Base-by-base conservation (phyloP, 345 rosid genomes). In the Syzygium aromaticum region DNA sequence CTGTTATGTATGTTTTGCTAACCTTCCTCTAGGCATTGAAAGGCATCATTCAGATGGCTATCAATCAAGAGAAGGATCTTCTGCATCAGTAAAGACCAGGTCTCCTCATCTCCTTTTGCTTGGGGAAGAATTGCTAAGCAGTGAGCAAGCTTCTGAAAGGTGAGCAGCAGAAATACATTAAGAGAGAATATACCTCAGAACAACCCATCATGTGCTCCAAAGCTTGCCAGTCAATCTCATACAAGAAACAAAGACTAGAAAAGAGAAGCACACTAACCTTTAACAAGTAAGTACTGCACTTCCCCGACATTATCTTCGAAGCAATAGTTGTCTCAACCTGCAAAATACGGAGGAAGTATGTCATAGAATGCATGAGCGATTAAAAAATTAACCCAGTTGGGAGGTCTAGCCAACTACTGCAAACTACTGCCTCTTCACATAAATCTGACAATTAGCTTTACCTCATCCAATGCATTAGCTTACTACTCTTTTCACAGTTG, bases 11-110 rank as follows among this genome's bases (percentile, higher is more conserved):
- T 46, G 46, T 52, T 87, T 87, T 49, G 88, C 64, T 49, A 89
- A 95, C 98, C 98, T 92, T 95, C 96, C 94, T 98, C 99, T 73
- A 98, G 89, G 88, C 95, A 98, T 88, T 93, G 92, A 90, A 98
- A 95, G 88, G 93, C 89, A 85, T 92, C 95, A 89, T 91, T 93
- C 77, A 98, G 92, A 90, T 91, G 90, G 53, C 87, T 91, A 64
- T 96, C 94, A 82, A 95, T 89, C 73, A 91, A 89, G 83, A 95
- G 89, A 89, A 96, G 88, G 88, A 95, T 90, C 93, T 92, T 95
- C 86, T 92, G 95, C 94, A 96, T 91, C 93, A 94, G 89, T 90
- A 93, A 86, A 85, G 90, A 90, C 99, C 99, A 98, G 91, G 94
- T 93, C 77, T 91, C 92, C 78, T 90, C 96, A 89, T 95, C 96